Evolutionary conservation across 2,329 filamentous ascomycete genomes (phyloP).

Genomic region (Aurifilum marmelostoma): DNA sequence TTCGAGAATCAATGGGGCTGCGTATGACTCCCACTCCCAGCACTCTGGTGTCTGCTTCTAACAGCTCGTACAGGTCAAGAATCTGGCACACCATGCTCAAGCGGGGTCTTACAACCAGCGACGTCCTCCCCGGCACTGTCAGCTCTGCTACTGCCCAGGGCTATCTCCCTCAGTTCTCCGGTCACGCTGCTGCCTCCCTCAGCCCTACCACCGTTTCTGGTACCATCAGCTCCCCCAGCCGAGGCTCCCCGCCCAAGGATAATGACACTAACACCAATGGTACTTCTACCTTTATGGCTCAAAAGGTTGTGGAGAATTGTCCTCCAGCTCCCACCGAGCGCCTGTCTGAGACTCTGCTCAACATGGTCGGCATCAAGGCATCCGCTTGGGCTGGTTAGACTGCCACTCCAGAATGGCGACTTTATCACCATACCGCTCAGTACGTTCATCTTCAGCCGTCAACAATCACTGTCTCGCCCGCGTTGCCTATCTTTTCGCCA

Average conservation of each 20-base stretch:
- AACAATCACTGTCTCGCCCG: conserved; percentile 6
- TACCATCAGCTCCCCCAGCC: conserved; percentile 29
- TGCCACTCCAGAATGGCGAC: not conserved
- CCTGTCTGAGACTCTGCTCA: conserved; percentile 29
- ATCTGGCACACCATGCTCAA: conserved; percentile 56
- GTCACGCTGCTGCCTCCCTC: conserved; percentile 52
- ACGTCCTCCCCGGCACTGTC: conserved; percentile 46
- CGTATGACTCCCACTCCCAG: conserved; percentile 16
- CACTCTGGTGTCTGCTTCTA: not conserved
- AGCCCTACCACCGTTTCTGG: conserved; percentile 35
- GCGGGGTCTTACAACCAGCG: conserved; percentile 52
- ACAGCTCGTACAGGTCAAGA: conserved; percentile 41
- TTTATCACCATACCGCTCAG: not conserved
- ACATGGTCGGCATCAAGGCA: conserved; percentile 30
- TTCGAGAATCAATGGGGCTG: conserved; percentile 24
- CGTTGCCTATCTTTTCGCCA: conserved; percentile 13
- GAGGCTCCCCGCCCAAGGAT: conserved; percentile 32
- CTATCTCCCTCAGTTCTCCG: conserved; percentile 56
- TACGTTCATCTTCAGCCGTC: conserved; percentile 15
- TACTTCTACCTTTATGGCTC: conserved; percentile 40
- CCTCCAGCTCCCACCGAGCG: conserved; percentile 37
- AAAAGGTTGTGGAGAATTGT: conserved; percentile 31
- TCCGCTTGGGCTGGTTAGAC: conserved; percentile 26
- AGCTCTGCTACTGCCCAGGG: conserved; percentile 58
- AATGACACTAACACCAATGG: conserved; percentile 24